Evolutionary conservation across 2,329 filamentous ascomycete species (phyloP), one percentile per base, ranked within the genome.

Genomic region (Fusarium anguioides): DNA sequence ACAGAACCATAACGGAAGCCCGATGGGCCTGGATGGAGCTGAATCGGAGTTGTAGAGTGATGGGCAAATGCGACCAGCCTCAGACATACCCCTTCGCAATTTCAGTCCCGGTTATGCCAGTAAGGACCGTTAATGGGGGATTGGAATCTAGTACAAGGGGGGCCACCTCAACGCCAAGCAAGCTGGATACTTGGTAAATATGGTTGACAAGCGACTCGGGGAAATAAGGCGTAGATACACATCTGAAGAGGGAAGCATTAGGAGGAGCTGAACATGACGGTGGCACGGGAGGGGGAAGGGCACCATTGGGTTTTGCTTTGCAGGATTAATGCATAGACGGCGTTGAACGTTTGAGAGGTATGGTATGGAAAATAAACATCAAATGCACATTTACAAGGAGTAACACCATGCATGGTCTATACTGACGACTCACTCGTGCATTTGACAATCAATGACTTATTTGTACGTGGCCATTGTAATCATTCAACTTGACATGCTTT

Each of bases 1-100:
- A 59, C 82, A 82, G 68, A 77, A 77, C 37, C 81, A 84, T 65
- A 86, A 85, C 67, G 85, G 84, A 35, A 87, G 85, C 68, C 84
- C 85, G 6, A 88, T 87, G 84, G 79, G 80, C 6, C 65, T 86
- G 47, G 87, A 87, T 60, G 85, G 84, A 51, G 85, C 81, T 56
- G 85, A 87, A 74, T 86, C 85, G 31, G 86, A 87, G 76, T 81
- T 88, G 71, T 80, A 80, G 74, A 56, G 54, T 39, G 68, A 68
- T 29, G 47, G 49, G 51, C 55, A 18, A 20, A 24, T 41, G 31
- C 31, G 45, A 36, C 23, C 31, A 40, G 33, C 42, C 40, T 33
- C 31, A 33, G 40, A 49, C 24, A 41, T 36, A 33, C 39, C 42
- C 23, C 37, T n/a, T 35, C n/a, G 26, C 18, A 60, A 27, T 36